Percentiles rank a stretch among this genome's conserved stretches.
phyloP scores from a whole-genome alignment of 2,329 filamentous ascomycete genomes.

The Sphaerulina musiva region DNA sequence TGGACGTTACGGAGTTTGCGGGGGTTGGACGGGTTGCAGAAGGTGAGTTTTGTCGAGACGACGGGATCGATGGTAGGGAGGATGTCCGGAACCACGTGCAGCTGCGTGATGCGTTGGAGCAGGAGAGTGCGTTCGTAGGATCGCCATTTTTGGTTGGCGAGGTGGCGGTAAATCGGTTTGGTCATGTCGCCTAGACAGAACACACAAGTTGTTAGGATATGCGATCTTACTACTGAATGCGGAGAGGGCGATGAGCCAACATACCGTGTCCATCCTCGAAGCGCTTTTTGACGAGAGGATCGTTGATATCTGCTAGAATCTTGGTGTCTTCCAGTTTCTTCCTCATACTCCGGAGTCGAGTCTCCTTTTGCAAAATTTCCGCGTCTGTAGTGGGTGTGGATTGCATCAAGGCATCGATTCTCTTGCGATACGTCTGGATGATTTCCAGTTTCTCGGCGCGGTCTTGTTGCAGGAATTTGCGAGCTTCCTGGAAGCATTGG shows the following conservation, averaged over 20 bases:
- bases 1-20: constrained; percentile 50
- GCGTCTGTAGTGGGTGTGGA: constrained; percentile 33
- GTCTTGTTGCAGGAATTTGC: constrained; percentile 73
- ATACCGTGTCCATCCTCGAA: constrained; percentile 87
- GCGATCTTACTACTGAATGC: neutral
- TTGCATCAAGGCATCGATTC: constrained; percentile 61
- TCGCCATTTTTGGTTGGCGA: constrained; percentile 83
- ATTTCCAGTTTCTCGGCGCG: constrained; percentile 70
- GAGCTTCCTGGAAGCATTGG: constrained; percentile 95
- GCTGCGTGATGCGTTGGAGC: constrained; percentile 76
- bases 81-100: constrained; percentile 82
- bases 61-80: constrained; percentile 71
- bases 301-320: constrained; percentile 88
- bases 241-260: neutral
- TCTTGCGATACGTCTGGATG: constrained; percentile 60
- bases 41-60: constrained; percentile 75
- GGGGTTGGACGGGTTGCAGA: constrained; percentile 44
- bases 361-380: constrained; percentile 48
- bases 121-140: constrained; percentile 72
- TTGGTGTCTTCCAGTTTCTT: constrained; percentile 70
- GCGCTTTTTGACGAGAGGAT: constrained; percentile 83
- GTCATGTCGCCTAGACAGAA: constrained; percentile 70
- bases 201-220: neutral
- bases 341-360: constrained; percentile 62
- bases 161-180: constrained; percentile 89